Base-by-base conservation (phyloP, 352 stramenopile species). In the Globisporangium lucens region DNA sequence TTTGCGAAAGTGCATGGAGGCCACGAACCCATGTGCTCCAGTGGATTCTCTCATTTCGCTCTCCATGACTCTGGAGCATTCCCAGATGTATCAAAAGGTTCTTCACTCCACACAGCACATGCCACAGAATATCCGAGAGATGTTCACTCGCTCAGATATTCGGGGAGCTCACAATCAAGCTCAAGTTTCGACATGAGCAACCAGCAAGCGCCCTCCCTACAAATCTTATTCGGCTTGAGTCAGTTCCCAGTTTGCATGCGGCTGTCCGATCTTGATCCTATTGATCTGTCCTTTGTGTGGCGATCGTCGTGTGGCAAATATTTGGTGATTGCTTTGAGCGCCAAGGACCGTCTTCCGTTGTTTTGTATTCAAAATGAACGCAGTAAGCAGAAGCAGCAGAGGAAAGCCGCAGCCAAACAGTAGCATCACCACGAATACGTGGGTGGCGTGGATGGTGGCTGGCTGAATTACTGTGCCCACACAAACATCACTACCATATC, bases 171-270 rank as follows among this genome's bases (percentile, higher is more conserved):
- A 24, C 17, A 51, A 51, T 51, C 43, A 49, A 22, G 5, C 15
- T 49, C 43, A 51, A 24, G 43, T 51, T 51, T 17, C 43, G 43
- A 51, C 43, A 51, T 51, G 43, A 51, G 43, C 43, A 51, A 51
- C 43, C 41, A 43, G 10, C 36, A 13, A 20, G 38, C 38, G 6
- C 38, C 9, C 43, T 22, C 17, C 8, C 43, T 51, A 6, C 22
- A 22, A 47, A 22, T 51, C 43, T 51, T 51, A 51, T 51, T 51
- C 43, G 1, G 0, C 17, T 51, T 51, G 43, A 51, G 43, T 51
- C 43, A 51, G 43, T 10, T n/a, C 43, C 10, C 3, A 12, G 22
- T n/a, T 24, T 22, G 15, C 6, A 22, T 51, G 43, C 17, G 43
- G 22, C 43, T 51, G 43, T 51, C 43, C 43, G 43, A 51, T 51